Base-by-base conservation (phyloP, 2,329 filamentous ascomycete species). In the Colletotrichum sp. region DNA sequence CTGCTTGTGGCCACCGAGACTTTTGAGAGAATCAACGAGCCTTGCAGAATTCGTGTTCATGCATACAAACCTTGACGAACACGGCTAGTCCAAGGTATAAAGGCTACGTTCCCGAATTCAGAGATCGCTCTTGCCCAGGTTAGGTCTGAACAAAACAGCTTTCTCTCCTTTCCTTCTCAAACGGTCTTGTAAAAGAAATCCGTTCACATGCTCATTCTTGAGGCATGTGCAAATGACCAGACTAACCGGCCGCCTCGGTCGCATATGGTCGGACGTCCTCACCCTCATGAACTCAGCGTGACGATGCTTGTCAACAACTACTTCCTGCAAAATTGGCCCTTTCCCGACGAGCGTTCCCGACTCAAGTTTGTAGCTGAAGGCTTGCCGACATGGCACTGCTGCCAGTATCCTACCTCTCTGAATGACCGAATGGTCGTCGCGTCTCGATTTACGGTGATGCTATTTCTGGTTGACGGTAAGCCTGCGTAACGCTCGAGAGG, bases 81-180 rank as follows among this genome's bases (percentile, higher is more conserved):
- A 21, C 12, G 2, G 6, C 6, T 13, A 21, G 13, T 13, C 0
- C n/a, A 7, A 52, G 10, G 7, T 52, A 52, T 52, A 21, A 52
- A 52, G 6, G 4, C n/a, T 52, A 2, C n/a, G 43, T 5, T 52
- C n/a, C 12, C 6, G 6, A 52, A 21, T 24, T 21, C 2, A 12
- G 6, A 52, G n/a, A 24, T 52, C 12, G n/a, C 43, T 52, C n/a
- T 13, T 21, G 10, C 43, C n/a, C 14, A 38, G 1, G 0, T 48
- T 13, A 13, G 0, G 10, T 1, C 18, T 21, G 10, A 12, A 21
- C 2, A 1, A n/a, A 48, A 2, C 43, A 13, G 2, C 0, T 1
- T 48, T 13, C 10, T 52, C n/a, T 21, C 10, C n/a, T 3, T 7
- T 52, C 2, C 12, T 52, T 52, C 0, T 21, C n/a, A 21, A 4